Evolutionary conservation across 129 eudicot genomes (phyloP).

Genomic region (Helichrysum umbraculigerum): DNA sequence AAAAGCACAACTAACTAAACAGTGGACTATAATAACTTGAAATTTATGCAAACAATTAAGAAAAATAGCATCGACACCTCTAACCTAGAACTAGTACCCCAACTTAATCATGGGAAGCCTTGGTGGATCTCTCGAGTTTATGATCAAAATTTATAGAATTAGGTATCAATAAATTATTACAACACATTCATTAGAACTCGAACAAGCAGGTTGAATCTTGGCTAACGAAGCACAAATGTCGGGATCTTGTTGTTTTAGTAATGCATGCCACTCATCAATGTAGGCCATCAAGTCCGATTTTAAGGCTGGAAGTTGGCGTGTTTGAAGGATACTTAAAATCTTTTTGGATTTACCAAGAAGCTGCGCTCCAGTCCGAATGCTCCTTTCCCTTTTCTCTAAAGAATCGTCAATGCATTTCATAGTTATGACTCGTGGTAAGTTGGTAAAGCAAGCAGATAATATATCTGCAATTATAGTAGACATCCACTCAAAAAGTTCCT

Average conservation of each 20-base stretch:
- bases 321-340: background rate
- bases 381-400: background rate
- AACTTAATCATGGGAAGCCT: too few relatives aligned
- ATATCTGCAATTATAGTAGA: background rate
- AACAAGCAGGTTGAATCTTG: background rate
- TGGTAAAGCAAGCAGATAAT: background rate
- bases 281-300: background rate
- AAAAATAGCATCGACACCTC: too few relatives aligned
- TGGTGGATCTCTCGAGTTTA: background rate
- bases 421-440: background rate
- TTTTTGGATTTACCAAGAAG: constrained; percentile 3
- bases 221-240: background rate
- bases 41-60: background rate
- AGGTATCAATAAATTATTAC: background rate
- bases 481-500: background rate
- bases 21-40: too few relatives aligned
- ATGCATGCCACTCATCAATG: constrained; percentile 1
- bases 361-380: background rate
- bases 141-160: background rate
- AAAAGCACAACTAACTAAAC: too few relatives aligned
- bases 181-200: background rate
- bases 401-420: background rate
- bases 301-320: background rate
- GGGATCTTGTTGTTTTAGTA: background rate
- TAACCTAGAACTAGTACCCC: too few relatives aligned